Base-by-base conservation (phyloP, 2,329 filamentous ascomycete genomes). In the Colletotrichum destructivum region DNA sequence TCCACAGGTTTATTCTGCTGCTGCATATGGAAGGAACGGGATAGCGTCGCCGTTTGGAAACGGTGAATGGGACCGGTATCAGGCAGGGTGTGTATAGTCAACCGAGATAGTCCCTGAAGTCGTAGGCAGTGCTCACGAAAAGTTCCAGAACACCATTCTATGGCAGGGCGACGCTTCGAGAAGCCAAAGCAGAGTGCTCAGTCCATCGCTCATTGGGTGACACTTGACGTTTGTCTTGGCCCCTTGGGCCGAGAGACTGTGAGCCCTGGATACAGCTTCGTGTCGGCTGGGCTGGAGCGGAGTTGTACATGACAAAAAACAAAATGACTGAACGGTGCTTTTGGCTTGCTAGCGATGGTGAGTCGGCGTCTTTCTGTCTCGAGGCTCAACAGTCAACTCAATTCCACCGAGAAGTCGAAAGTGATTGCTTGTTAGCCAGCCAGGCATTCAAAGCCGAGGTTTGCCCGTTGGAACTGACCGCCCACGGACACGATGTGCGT, bases 351-450 rank as follows among this genome's bases (percentile, higher is more conserved):
- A 47, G 26, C 52, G 54, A 44, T 47, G 31, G 47, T 54, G 44
- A 71, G 64, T 59, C 52, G 63, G 16, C 35, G 46, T 47, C 57
- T 23, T 40, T 35, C 31, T 63, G 38, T 59, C 23, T 47, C 21
- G 51, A 31, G 51, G 47, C 64, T 71, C 51, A n/a, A n/a, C 35
- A 23, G n/a, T 38, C 59, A 52, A 68, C 63, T 63, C 65, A 61
- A 57, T 71, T 47, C 8, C 59, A 44, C 16, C 23, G 11, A 49
- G n/a, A 52, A n/a, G 47, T 15, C 18, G 23, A 40, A 40, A 46
- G n/a, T 63, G 16, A 26, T 63, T 68, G 59, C 63, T 57, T 21
- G 44, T 15, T 18, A 13, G 16, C 8, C 44, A 16, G n/a, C n/a
- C 52, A 18, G 40, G 54, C n/a, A 54, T 26, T 55, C 35, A 47